phyloP scores from a whole-genome alignment of 345 rosid species.

The Eucalyptus tenuipes region DNA sequence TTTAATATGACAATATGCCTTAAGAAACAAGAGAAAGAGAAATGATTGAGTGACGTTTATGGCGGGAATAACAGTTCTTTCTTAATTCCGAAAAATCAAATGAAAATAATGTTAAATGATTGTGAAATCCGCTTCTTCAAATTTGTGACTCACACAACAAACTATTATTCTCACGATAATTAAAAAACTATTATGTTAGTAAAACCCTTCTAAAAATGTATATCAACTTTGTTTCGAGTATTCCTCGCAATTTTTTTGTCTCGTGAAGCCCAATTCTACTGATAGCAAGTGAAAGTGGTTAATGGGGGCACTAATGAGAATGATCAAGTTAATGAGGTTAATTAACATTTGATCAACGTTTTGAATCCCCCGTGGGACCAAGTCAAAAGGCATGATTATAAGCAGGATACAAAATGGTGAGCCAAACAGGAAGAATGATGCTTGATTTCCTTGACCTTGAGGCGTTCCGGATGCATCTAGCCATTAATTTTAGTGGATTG shows the following conservation, averaged over 20 bases:
- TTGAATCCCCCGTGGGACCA: not conserved
- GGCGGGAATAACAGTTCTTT: fast-evolving
- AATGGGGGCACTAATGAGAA: not conserved
- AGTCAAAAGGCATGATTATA: not conserved
- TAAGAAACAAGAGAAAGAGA: no score
- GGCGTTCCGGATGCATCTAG: not conserved
- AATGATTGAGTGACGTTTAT: fast-evolving
- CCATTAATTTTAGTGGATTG: not conserved
- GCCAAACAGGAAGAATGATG: not conserved
- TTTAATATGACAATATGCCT: not conserved
- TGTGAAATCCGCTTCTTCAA: fast-evolving
- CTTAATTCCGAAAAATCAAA: fast-evolving
- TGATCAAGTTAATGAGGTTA: not conserved
- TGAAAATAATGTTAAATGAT: no score
- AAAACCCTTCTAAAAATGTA: not conserved
- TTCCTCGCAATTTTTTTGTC: not conserved
- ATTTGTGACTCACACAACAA: fast-evolving
- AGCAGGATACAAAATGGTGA: not conserved
- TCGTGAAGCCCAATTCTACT: not conserved
- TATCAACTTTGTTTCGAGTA: not conserved
- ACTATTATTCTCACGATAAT: no score
- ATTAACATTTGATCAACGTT: not conserved
- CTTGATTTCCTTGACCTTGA: not conserved
- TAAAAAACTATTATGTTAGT: no score
- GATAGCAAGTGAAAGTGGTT: not conserved